Conservation (phyloP, 441 rosid species). For the Brassica hybrid region DNA sequence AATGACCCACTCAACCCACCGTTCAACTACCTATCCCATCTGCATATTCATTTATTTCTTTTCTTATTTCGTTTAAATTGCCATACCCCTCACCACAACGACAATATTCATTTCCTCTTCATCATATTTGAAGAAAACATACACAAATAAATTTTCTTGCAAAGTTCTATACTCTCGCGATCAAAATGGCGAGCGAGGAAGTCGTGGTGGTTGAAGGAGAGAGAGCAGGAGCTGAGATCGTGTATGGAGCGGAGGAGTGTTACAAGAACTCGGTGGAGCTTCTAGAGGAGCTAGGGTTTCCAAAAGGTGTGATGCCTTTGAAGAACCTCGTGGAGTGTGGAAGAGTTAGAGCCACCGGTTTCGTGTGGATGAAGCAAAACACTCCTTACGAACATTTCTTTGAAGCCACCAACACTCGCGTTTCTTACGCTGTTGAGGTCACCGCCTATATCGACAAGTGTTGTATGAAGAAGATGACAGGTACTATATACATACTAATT, state of each 20-base stretch:
- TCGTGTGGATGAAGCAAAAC: conserved; percentile 90
- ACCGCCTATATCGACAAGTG: conserved; percentile 80
- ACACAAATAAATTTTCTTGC: not conserved
- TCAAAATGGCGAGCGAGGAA: conserved; percentile 48
- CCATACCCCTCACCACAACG: conserved; percentile 15
- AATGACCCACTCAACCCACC: conserved; percentile 35
- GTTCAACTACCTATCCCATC: conserved; percentile 29
- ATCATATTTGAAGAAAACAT: conserved; percentile 8
- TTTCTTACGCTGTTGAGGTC: conserved; percentile 73
- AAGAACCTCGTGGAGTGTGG: conserved; percentile 87
- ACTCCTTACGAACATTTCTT: conserved; percentile 88
- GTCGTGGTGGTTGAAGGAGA: conserved; percentile 40
- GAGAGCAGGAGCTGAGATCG: conserved; percentile 77
- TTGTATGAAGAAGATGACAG: conserved; percentile 93
- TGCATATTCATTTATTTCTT: conserved; percentile 1
- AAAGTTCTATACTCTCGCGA: not conserved
- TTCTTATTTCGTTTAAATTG: conserved; percentile 7
- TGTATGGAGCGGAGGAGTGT: conserved; percentile 74
- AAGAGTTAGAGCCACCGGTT: conserved; percentile 82
- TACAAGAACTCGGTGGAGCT: conserved; percentile 66
- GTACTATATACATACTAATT: conserved; percentile 27
- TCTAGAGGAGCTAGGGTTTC: conserved; percentile 88
- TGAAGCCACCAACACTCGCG: conserved; percentile 57
- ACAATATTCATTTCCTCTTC: conserved; percentile 6
- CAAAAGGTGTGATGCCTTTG: conserved; percentile 86